Percentiles rank a stretch among this genome's conserved stretches.
Conservation (phyloP, 192 early-diverging fungal species). For the Linderina pennispora region DNA sequence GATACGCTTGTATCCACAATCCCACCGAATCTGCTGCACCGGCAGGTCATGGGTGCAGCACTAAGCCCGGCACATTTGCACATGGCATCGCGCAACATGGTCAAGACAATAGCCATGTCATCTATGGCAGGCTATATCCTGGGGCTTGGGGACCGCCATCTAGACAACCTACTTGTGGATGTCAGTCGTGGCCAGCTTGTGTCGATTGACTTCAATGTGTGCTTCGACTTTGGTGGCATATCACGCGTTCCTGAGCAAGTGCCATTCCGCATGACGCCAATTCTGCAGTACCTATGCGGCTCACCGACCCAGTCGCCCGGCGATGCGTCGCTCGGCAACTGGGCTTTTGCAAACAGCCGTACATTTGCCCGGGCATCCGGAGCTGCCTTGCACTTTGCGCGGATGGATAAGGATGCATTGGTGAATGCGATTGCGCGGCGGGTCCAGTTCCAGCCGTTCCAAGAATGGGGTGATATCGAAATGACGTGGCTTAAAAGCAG, state of each 20-base stretch:
- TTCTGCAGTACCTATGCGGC: constrained; percentile 29
- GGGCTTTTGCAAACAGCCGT: constrained; percentile 15
- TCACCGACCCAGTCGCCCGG: not conserved
- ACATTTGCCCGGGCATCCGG: constrained; percentile 11
- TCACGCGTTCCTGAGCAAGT: constrained; percentile 65
- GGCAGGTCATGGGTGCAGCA: constrained; percentile 2
- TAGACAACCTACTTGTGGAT: constrained; percentile 68
- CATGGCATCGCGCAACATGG: constrained; percentile 5
- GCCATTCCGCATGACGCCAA: constrained; percentile 69
- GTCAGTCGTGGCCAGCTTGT: constrained; percentile 46
- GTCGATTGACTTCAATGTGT: constrained; percentile 74
- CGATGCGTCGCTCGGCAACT: not conserved
- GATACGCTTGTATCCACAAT: constrained; percentile 7
- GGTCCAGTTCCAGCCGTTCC: constrained; percentile 23
- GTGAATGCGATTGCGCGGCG: constrained; percentile 11
- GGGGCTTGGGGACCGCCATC: constrained; percentile 66
- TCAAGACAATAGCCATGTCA: constrained; percentile 36
- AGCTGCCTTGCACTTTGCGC: constrained; percentile 13
- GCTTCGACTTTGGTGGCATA: constrained; percentile 61
- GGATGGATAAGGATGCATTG: constrained; percentile 25
- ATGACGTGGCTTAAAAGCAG: constrained; percentile 12
- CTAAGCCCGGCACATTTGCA: constrained; percentile 15
- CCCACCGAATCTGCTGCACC: constrained; percentile 11
- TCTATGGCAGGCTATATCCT: constrained; percentile 62
- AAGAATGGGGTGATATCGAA: constrained; percentile 27